phyloP scores from a whole-genome alignment of 768 basidiomycete species.

The Pholiota microspora region DNA sequence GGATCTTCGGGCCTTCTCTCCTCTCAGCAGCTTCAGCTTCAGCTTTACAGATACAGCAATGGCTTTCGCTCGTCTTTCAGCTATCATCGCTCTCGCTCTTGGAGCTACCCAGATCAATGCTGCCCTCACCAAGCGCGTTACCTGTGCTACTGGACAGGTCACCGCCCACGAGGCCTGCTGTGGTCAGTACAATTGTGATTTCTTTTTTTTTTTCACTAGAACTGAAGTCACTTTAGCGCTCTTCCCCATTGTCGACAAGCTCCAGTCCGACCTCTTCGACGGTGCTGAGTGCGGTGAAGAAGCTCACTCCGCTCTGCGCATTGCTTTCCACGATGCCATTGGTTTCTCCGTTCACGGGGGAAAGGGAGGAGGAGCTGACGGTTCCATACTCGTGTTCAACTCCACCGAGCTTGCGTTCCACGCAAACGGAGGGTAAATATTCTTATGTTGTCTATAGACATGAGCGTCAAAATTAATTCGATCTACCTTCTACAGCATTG shows the following conservation, averaged over 20 bases:
- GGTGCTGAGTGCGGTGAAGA: constrained; percentile 33
- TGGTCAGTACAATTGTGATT: constrained; percentile 9
- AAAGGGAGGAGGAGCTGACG: constrained; percentile 14
- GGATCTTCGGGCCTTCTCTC: constrained; percentile 15
- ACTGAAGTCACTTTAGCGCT: constrained; percentile 7
- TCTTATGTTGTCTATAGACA: neutral
- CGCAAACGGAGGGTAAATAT: constrained; percentile 16
- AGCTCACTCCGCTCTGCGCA: constrained; percentile 22
- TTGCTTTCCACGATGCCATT: constrained; percentile 24
- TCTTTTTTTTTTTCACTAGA: neutral
- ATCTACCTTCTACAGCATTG: constrained; percentile 14
- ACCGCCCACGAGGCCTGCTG: constrained; percentile 25
- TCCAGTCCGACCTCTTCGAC: constrained; percentile 32
- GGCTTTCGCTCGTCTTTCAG: constrained; percentile 20
- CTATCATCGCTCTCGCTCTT: constrained; percentile 18
- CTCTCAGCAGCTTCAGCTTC: constrained; percentile 6
- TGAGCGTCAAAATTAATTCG: neutral
- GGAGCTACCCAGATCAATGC: constrained; percentile 15
- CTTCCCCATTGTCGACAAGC: constrained; percentile 24
- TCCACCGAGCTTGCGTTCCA: constrained; percentile 6
- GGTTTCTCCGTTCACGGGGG: constrained; percentile 22
- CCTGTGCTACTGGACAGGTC: constrained; percentile 23
- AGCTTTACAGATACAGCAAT: constrained; percentile 8
- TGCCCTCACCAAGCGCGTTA: constrained; percentile 20
- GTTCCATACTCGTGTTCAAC: constrained; percentile 11